phyloP scores from a whole-genome alignment of 805 yeast species.

The Nakazawaea ishiwadae region DNA sequence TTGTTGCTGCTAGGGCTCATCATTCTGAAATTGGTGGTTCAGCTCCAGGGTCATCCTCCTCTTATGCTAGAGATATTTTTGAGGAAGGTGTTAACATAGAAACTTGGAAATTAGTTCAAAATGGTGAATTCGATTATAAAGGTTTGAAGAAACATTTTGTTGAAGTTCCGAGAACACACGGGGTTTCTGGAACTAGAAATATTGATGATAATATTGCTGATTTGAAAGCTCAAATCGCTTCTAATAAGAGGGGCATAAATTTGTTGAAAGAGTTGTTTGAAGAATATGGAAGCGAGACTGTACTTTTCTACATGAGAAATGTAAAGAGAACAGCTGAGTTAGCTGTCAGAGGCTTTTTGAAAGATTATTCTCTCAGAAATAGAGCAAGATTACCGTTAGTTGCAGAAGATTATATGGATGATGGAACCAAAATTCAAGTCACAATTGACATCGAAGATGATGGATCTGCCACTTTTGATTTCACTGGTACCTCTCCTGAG shows the following conservation, averaged over 20 bases:
- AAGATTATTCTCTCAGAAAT: conserved; percentile 35
- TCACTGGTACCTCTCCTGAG: conserved; percentile 42
- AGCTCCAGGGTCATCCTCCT: conserved; percentile 42
- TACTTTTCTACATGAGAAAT: conserved; percentile 42
- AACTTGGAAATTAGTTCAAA: conserved; percentile 31
- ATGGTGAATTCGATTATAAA: conserved; percentile 36
- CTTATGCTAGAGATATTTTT: conserved; percentile 34
- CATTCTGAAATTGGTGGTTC: conserved; percentile 44
- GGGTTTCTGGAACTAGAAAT: conserved; percentile 47
- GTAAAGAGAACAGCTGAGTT: conserved; percentile 41
- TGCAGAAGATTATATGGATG: conserved; percentile 46
- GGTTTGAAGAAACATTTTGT: conserved; percentile 33
- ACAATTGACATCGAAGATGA: conserved; percentile 32
- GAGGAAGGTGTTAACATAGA: conserved; percentile 42
- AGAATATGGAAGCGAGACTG: conserved; percentile 38
- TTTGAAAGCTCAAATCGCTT: conserved; percentile 45
- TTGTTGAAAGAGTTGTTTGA: conserved; percentile 36
- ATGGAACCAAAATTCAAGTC: conserved; percentile 42
- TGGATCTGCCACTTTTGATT: conserved; percentile 40
- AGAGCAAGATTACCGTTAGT: conserved; percentile 27
- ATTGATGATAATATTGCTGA: conserved; percentile 46
- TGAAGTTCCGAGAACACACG: conserved; percentile 40
- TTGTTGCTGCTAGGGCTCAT: conserved; percentile 43
- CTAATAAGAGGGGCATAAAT: conserved; percentile 47
- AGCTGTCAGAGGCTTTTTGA: conserved; percentile 34